A percentile compares a stretch with the other conserved stretches of the same genome.
phyloP scores from a whole-genome alignment of 2,329 filamentous ascomycete genomes.

The Thelonectria rubi region DNA sequence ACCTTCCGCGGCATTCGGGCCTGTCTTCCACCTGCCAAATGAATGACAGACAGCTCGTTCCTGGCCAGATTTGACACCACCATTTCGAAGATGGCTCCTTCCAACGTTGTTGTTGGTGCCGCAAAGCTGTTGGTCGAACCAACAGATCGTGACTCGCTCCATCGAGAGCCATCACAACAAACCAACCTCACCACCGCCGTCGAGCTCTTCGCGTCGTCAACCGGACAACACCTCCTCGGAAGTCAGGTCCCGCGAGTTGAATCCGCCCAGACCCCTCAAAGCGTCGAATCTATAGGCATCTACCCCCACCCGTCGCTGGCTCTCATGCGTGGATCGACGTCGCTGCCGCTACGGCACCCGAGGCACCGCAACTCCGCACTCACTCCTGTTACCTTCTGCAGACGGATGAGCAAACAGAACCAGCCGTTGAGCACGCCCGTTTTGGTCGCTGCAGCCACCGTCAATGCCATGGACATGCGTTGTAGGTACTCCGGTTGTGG shows the following conservation, averaged over 20 bases:
- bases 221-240: slow-evolving; percentile 9
- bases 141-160: slow-evolving; percentile 8
- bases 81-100: background rate
- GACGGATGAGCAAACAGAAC: slow-evolving; percentile 4
- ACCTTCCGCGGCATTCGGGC: slow-evolving; percentile 6
- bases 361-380: slow-evolving; percentile 13
- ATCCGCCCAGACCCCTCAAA: background rate
- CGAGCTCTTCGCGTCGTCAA: slow-evolving; percentile 3
- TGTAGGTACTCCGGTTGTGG: background rate
- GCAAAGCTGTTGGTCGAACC: slow-evolving; percentile 2
- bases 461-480: background rate
- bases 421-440: slow-evolving; percentile 7
- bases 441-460: slow-evolving; percentile 2
- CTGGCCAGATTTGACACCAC: slow-evolving; percentile 8
- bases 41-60: background rate
- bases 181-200: background rate
- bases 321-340: slow-evolving; percentile 35
- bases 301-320: slow-evolving; percentile 23
- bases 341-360: slow-evolving; percentile 28
- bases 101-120: slow-evolving; percentile 1
- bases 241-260: background rate
- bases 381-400: slow-evolving; percentile 3
- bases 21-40: background rate
- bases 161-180: background rate
- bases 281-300: slow-evolving; percentile 26